phyloP scores from a whole-genome alignment of 306 rosid genomes.

The Sophora flavescens region DNA sequence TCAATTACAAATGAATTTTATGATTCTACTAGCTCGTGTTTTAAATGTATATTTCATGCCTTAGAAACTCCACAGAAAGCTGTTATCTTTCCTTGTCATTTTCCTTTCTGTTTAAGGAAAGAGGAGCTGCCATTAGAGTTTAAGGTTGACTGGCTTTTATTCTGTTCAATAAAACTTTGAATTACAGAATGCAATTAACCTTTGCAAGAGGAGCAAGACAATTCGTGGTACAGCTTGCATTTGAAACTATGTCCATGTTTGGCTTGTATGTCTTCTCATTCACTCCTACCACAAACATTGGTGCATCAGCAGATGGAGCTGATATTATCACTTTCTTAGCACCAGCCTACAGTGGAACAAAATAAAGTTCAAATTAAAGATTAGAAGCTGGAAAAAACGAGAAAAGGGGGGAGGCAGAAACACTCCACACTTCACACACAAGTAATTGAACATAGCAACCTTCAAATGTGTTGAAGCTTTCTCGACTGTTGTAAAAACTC shows the following conservation, averaged over 20 bases:
- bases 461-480: slow-evolving; percentile 86
- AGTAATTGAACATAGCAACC: slow-evolving; percentile 51
- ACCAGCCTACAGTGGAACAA: slow-evolving; percentile 73
- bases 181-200: slow-evolving; percentile 56
- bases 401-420: slow-evolving; percentile 1
- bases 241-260: slow-evolving; percentile 89
- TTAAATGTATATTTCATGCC: not conserved
- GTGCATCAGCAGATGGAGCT: slow-evolving; percentile 99
- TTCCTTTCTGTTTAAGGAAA: slow-evolving; percentile 6
- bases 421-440: slow-evolving; percentile 18
- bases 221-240: slow-evolving; percentile 99
- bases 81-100: not conserved
- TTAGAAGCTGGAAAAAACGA: not conserved
- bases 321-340: slow-evolving; percentile 95
- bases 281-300: slow-evolving; percentile 97
- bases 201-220: slow-evolving; percentile 99
- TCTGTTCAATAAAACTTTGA: slow-evolving; percentile 13
- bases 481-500: slow-evolving; percentile 85
- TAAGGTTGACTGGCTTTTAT: not conserved
- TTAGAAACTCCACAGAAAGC: slow-evolving; percentile 2
- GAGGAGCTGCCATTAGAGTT: not conserved
- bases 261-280: slow-evolving; percentile 83
- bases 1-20: not conserved
- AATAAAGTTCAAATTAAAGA: slow-evolving; percentile 40
- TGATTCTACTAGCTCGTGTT: not conserved